Conservation (phyloP, 2,329 filamentous ascomycete species). For the Aspergillus texensis region DNA sequence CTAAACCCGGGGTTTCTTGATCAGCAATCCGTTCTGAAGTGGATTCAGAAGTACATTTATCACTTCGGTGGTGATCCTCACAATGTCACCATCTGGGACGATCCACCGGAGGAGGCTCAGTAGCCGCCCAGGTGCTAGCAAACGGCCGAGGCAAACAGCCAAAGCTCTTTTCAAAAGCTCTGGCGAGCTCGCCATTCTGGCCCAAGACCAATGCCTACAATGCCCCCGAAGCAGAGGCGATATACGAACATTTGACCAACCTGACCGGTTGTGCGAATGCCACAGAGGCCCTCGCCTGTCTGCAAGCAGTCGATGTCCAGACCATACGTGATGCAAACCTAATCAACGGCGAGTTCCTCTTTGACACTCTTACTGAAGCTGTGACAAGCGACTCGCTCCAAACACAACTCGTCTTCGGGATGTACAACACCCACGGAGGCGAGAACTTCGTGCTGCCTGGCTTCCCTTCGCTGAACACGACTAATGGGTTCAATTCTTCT, state of each 20-base stretch:
- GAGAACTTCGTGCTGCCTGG: constrained; percentile 62
- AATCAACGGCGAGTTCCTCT: constrained; percentile 55
- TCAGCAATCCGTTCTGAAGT: constrained; percentile 55
- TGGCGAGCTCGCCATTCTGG: constrained; percentile 61
- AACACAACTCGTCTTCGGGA: constrained; percentile 53
- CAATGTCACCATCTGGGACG: constrained; percentile 59
- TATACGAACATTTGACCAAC: constrained; percentile 52
- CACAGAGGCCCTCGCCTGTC: constrained; percentile 53
- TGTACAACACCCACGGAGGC: constrained; percentile 66
- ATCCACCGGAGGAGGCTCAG: constrained; percentile 55
- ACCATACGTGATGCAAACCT: constrained; percentile 56
- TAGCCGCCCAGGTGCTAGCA: constrained; percentile 48
- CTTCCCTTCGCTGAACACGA: constrained; percentile 39
- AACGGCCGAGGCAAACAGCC: constrained; percentile 46
- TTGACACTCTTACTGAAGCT: constrained; percentile 50
- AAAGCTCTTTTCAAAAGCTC: constrained; percentile 53
- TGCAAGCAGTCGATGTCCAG: constrained; percentile 59
- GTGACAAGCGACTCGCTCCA: constrained; percentile 45
- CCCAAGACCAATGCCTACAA: constrained; percentile 60
- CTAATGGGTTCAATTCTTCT: constrained; percentile 55
- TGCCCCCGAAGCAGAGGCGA: constrained; percentile 52
- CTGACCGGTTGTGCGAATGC: constrained; percentile 52
- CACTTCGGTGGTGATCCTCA: constrained; percentile 57
- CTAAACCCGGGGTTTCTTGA: constrained; percentile 58
- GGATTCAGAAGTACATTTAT: constrained; percentile 56